Conservation (phyloP, 345 rosid genomes). For the Lepidium sativum region DNA sequence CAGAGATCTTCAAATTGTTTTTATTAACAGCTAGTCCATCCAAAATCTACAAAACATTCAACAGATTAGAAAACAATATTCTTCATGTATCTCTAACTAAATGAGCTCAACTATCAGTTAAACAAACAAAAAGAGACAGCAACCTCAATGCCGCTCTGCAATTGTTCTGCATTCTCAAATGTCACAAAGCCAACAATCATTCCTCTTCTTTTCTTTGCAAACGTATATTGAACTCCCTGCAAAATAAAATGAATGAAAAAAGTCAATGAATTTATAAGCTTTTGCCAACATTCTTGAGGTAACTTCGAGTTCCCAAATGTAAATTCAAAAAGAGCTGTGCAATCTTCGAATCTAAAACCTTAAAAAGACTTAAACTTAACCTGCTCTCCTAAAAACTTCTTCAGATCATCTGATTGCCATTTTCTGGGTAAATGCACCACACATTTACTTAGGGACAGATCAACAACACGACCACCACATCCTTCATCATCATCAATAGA, state of each 20-base stretch:
- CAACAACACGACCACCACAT: constrained; percentile 29
- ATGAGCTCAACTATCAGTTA: neutral
- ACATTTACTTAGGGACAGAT: constrained; percentile 58
- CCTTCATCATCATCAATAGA: constrained; percentile 31
- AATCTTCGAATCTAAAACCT: neutral
- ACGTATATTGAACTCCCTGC: constrained; percentile 53
- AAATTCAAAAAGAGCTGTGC: neutral
- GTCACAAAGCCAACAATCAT: constrained; percentile 78
- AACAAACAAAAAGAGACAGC: neutral
- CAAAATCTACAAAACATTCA: constrained; percentile 40
- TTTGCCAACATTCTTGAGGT: neutral
- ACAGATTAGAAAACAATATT: neutral
- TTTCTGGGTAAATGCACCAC: constrained; percentile 64
- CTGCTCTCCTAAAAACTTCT: constrained; percentile 52
- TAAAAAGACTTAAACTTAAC: constrained; percentile 27
- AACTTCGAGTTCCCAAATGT: neutral
- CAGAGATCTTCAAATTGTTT: constrained; percentile 62
- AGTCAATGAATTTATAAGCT: neutral
- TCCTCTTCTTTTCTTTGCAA: constrained; percentile 74
- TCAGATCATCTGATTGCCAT: constrained; percentile 57
- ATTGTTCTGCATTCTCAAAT: constrained; percentile 58
- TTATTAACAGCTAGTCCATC: constrained; percentile 56
- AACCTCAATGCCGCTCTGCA: constrained; percentile 63
- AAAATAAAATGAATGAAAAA: neutral
- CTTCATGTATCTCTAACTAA: neutral